phyloP scores from a whole-genome alignment of 768 basidiomycete genomes.

The Cystobasidium tubakii region DNA sequence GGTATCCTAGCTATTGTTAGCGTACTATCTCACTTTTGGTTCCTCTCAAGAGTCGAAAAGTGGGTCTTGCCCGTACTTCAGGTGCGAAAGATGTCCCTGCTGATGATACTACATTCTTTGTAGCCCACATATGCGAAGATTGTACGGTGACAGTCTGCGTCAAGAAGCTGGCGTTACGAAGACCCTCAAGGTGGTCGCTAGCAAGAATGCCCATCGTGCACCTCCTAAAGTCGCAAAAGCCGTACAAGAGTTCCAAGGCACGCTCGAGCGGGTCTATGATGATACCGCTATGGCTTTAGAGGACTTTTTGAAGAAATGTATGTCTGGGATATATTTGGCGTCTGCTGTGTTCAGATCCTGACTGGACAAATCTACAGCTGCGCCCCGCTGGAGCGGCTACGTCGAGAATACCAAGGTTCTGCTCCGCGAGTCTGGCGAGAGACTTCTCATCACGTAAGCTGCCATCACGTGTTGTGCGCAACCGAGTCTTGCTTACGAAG shows the following conservation, averaged over 20 bases:
- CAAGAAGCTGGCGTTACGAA: constrained; percentile 97
- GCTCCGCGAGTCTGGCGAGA: constrained; percentile 81
- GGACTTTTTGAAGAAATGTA: constrained; percentile 86
- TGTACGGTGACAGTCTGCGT: constrained; percentile 86
- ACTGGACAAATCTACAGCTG: constrained; percentile 58
- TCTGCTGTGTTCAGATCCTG: background rate
- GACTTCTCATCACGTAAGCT: constrained; percentile 81
- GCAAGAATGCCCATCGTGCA: constrained; percentile 64
- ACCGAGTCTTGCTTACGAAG: too few species aligned
- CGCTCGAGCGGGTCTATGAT: constrained; percentile 90
- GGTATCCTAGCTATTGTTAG: constrained; percentile 74
- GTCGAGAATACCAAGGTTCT: constrained; percentile 87
- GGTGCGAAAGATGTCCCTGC: background rate
- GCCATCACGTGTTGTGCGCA: too few species aligned
- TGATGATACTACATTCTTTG: background rate
- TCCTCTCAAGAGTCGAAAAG: constrained; percentile 86
- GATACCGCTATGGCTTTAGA: constrained; percentile 88
- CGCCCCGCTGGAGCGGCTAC: constrained; percentile 77
- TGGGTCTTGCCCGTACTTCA: constrained; percentile 52
- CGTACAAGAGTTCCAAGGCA: constrained; percentile 83
- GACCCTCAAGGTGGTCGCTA: constrained; percentile 88
- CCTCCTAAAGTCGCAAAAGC: constrained; percentile 66
- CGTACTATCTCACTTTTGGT: constrained; percentile 91
- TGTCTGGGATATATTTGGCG: constrained; percentile 46
- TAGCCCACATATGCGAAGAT: constrained; percentile 96